Evolutionary conservation across 1,139 yeast genomes (phyloP), one percentile per base, ranked within the genome.

Genomic region (Spathaspora sp.): DNA sequence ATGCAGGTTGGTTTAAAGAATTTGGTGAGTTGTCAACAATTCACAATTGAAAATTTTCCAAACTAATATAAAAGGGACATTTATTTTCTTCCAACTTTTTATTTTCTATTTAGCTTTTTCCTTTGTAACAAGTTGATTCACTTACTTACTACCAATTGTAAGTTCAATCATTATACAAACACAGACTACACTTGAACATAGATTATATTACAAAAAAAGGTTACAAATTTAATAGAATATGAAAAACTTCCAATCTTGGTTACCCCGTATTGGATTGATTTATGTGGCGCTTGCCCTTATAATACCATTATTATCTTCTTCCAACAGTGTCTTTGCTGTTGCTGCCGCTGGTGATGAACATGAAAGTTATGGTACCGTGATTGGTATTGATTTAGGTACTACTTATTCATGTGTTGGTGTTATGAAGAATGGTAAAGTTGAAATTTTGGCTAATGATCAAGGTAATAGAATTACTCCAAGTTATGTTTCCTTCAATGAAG

Each of bases 381-480:
- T 86, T 60, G 95, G 95, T 67, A 86, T 86, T 55, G 95, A 86
- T 76, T 80, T 90, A 68, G 97, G 97, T 63, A 89, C 97, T 42
- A 72, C 76, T 27, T 89, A 89, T 72, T 89, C 96, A 7, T 89
- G 96, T 81, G 97, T 89, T 43, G 96, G 95, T 63, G 96, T 88
- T 42, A 88, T 89, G 95, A 86, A 86, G 68, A 80, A 84, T 52
- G 97, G 96, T 55, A 84, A 89, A 63, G 96, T 90, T 49, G 97
- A 89, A 71, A 89, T 89, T 58, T 74, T 89, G 61, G 96, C 97
- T 58, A 89, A 89, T 66, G 97, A 89, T 68, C 97, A 89, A 76
- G 97, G 97, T 74, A 88, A 88, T 74, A 85, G 97, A 76, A 89
- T 89, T 60, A 89, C 97, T 43, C 96, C 97, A 36, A 87, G 95